A percentile compares a stretch with the other conserved stretches of the same genome.
phyloP scores from a whole-genome alignment of 352 stramenopile species.

The Pythium guiyangense region DNA sequence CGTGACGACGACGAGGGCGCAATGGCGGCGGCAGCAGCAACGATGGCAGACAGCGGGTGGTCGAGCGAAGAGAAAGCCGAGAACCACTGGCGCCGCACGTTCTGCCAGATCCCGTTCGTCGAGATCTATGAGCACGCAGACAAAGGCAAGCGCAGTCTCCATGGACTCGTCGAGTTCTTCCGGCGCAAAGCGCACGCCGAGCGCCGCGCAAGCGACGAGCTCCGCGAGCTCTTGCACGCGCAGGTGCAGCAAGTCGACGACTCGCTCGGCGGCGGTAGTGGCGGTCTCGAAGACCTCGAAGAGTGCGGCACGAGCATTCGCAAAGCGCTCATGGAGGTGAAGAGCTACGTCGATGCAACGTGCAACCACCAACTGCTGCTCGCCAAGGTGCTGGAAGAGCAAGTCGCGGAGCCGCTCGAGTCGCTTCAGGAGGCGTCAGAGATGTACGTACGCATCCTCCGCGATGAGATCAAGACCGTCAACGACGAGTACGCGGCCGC shows the following conservation, averaged over 20 bases:
- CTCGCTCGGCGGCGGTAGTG: conserved; percentile 7
- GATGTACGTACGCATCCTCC: conserved; percentile 75
- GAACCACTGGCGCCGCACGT: conserved; percentile 84
- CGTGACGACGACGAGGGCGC: neutral
- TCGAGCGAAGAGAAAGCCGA: conserved; percentile 52
- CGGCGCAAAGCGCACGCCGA: conserved; percentile 59
- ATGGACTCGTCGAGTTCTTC: conserved; percentile 70
- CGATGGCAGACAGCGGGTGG: conserved; percentile 20
- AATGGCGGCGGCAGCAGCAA: conserved; percentile 4
- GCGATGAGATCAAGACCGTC: conserved; percentile 71
- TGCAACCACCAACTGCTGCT: conserved; percentile 70
- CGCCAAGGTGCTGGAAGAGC: conserved; percentile 75
- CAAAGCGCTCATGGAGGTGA: conserved; percentile 52
- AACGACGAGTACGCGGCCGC: conserved; percentile 65
- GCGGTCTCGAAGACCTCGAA: conserved; percentile 56
- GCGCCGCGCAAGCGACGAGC: conserved; percentile 50
- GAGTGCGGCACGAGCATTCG: conserved; percentile 62
- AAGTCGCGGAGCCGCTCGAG: conserved; percentile 71
- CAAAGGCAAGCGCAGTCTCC: no score
- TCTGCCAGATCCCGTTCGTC: conserved; percentile 80
- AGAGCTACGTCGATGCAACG: conserved; percentile 52
- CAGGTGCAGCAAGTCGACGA: conserved; percentile 5
- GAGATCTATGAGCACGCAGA: conserved; percentile 79
- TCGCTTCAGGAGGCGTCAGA: conserved; percentile 73
- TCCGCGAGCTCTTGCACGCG: conserved; percentile 42